Base-by-base conservation (phyloP, 768 basidiomycete species). In the Suillus spraguei region DNA sequence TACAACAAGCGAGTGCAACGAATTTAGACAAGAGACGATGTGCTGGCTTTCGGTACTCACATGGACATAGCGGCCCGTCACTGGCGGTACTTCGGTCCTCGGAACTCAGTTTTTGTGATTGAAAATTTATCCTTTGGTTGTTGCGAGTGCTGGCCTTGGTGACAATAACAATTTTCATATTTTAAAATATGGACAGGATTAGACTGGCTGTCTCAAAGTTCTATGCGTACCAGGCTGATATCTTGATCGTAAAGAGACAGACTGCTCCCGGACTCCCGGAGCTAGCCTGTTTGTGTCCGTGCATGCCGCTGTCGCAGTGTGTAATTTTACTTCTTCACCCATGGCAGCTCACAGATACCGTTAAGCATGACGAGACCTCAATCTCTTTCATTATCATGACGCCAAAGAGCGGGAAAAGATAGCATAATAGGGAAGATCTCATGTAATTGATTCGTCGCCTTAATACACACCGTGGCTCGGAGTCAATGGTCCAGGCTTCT, bases 121-220 rank as follows among this genome's bases (percentile, higher is more conserved):
- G 32, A 53, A 33, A 52, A 33, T 5, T 52, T 52, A 52, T 20
- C 28, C 50, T 0, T 52, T 33, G 32, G 17, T 5, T 11, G 32
- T 32, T 17, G 50, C 14, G 32, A 11, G 52, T n/a, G n/a, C 52
- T 53, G 33, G 32, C 20, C 35, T 53, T 53, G 52, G 28, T 28
- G 6, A 53, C 32, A 53, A 53, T 53, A 53, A 33, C 20, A 53
- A 35, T 36, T 53, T 53, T 11, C 20, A 53, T 33, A 53, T 53
- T 52, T 20, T 17, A 33, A 11, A 50, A 28, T 28, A 28, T 24
- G 22, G 11, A 47, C 20, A 20, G 13, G 22, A 50, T 50, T 3
- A 50, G 16, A 32, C 16, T 28, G 4, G 49, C 52, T 33, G 20
- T 33, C 50, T 52, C 1, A 2, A 52, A 52, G 50, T 32, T 20